Conservation (phyloP, 2,329 filamentous ascomycete genomes). For the Aspergillus quadrilineatus region DNA sequence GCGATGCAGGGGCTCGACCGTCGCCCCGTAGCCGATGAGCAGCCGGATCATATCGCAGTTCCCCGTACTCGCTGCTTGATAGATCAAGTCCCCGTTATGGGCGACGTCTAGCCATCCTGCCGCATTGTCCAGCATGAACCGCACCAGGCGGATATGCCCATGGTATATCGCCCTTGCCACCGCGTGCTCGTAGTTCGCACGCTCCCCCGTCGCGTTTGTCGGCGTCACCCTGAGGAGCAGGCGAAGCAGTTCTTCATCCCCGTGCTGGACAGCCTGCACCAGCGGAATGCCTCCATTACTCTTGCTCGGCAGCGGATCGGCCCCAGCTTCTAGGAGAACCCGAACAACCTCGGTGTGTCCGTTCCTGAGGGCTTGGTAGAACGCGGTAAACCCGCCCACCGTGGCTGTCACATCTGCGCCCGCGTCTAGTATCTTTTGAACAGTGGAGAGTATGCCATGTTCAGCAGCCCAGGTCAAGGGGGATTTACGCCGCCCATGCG, state of each 20-base stretch:
- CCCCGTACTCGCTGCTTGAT: not conserved
- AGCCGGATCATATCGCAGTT: slow-evolving; percentile 3
- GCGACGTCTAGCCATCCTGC: not conserved
- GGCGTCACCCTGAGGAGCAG: not conserved
- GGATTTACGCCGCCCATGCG: not conserved
- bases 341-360: not conserved
- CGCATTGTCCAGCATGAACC: not conserved
- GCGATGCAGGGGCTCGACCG: not conserved
- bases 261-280: not conserved
- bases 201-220: not conserved
- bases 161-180: not conserved
- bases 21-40: not conserved
- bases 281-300: not conserved
- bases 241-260: not conserved
- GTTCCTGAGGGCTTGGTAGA: not conserved
- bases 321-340: not conserved
- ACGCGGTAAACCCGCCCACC: not conserved
- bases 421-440: not conserved
- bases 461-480: slow-evolving; percentile 2
- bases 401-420: not conserved
- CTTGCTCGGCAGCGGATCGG: not conserved
- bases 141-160: not conserved
- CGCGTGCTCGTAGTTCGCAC: not conserved
- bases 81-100: not conserved
- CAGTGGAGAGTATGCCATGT: not conserved